Evolutionary conservation across 169 alveolate genomes (phyloP).

Genomic region (Plasmodium coatneyi): DNA sequence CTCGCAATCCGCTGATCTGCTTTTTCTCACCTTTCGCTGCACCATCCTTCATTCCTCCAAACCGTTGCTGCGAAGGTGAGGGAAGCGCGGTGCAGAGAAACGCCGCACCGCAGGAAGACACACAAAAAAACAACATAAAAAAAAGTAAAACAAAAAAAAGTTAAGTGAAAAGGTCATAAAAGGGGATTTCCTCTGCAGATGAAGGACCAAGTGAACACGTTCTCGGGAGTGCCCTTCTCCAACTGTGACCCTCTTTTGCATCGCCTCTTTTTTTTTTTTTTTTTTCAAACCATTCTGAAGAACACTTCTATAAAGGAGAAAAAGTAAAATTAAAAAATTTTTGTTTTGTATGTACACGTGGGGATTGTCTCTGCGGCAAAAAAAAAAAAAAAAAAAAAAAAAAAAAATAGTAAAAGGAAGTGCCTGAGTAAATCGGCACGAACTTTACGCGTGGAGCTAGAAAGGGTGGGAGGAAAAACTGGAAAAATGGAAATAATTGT

Average conservation of each 20-base stretch:
- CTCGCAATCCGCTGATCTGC: too few relatives aligned
- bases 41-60: not conserved
- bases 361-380: not conserved
- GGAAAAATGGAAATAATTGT: not conserved
- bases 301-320: slow-evolving; percentile 8
- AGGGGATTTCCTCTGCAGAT: not conserved
- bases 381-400: not conserved
- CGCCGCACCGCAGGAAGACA: not conserved
- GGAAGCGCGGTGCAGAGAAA: too few relatives aligned
- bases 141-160: not conserved
- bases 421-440: not conserved
- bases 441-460: not conserved
- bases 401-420: not conserved
- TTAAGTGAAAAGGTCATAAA: too few relatives aligned
- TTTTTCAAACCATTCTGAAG: not conserved
- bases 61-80: not conserved
- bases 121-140: not conserved
- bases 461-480: not conserved
- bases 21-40: not conserved
- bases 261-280: slow-evolving; percentile 9
- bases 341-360: slow-evolving; percentile 3
- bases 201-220: not conserved
- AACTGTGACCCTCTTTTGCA: not conserved
- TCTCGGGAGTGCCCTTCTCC: not conserved
- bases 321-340: not conserved